These are phyloP conservation scores for Phytophthora fragariae DNA, from an alignment of 352 stramenopile genomes.

Conservation along the genomic window DNA sequence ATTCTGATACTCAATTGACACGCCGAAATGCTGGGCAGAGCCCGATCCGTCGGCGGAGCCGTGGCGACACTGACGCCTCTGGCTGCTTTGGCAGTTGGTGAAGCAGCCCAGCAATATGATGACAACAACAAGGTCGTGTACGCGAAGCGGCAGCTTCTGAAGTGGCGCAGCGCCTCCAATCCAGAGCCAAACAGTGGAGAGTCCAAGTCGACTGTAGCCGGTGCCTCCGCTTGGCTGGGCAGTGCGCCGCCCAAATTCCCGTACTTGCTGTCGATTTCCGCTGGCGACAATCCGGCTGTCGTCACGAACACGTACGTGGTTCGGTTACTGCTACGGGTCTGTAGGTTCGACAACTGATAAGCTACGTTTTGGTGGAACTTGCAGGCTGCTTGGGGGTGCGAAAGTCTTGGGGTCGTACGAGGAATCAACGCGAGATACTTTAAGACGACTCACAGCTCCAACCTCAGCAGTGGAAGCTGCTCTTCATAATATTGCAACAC, in stretches of 20 bases:
- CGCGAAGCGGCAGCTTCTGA: conserved; percentile 50
- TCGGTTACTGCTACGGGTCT: background rate
- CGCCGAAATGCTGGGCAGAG: conserved; percentile 25
- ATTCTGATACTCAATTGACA: conserved; percentile 18
- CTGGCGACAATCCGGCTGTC: conserved; percentile 55
- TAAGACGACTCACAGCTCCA: conserved; percentile 44
- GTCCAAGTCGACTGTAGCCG: conserved; percentile 6
- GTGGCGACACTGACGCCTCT: conserved; percentile 37
- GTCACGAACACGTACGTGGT: conserved; percentile 41
- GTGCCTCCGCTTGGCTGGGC: conserved; percentile 51
- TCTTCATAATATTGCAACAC: conserved; percentile 40
- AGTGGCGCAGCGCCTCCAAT: conserved; percentile 9
- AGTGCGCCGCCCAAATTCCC: conserved; percentile 66
- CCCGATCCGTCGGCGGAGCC: conserved; percentile 24
- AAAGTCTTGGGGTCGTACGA: conserved; percentile 47
- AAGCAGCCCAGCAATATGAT: conserved; percentile 55
- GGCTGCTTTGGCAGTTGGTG: conserved; percentile 40
- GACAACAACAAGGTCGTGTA: conserved; percentile 42
- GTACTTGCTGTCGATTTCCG: conserved; percentile 66
- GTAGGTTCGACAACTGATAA: background rate
- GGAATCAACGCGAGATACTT: conserved; percentile 43
- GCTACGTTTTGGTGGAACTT: conserved; percentile 7
- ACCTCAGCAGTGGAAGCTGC: conserved; percentile 25
- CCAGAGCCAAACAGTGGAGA: conserved; percentile 2
- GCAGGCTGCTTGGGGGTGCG: conserved; percentile 34